phyloP scores from a whole-genome alignment of 768 basidiomycete genomes.

The Suillus discolor region DNA sequence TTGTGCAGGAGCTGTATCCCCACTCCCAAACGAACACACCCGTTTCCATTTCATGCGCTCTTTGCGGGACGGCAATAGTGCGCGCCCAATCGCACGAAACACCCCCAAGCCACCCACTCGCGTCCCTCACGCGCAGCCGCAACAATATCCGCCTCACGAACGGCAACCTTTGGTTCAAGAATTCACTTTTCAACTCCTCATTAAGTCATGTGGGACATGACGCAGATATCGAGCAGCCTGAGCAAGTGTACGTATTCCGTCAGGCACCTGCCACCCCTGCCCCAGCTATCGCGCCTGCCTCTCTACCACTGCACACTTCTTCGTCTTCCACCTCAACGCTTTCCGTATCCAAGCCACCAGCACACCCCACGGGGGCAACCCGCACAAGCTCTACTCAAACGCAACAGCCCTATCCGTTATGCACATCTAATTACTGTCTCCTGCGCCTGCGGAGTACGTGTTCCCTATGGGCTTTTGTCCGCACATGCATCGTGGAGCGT shows the following conservation, averaged over 20 bases:
- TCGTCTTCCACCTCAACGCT: conserved; percentile 37
- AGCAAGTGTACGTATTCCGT: conserved; percentile 71
- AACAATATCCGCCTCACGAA: conserved; percentile 43
- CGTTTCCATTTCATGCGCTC: conserved; percentile 66
- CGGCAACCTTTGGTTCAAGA: conserved; percentile 65
- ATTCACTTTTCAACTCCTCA: conserved; percentile 41
- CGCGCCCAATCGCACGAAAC: conserved; percentile 35
- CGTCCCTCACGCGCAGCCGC: conserved; percentile 33
- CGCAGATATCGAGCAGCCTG: conserved; percentile 31
- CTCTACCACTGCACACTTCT: conserved; percentile 24
- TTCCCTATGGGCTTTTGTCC: conserved; percentile 87
- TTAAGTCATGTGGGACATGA: conserved; percentile 17
- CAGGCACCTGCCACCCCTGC: conserved; percentile 40
- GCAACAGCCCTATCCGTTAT: conserved; percentile 63
- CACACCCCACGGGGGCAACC: conserved; percentile 47
- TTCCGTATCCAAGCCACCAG: conserved; percentile 24
- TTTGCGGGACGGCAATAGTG: conserved; percentile 65
- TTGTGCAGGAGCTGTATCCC: conserved; percentile 56
- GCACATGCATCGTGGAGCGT: conserved; percentile 78
- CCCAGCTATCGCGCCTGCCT: conserved; percentile 21
- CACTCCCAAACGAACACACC: conserved; percentile 46
- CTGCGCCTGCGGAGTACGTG: conserved; percentile 83
- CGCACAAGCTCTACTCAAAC: conserved; percentile 26
- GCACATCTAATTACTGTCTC: conserved; percentile 85
- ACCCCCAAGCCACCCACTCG: conserved; percentile 36